These are phyloP conservation scores for Phytophthora nicotianae DNA, from an alignment of 352 stramenopile species.

Conservation along the genomic window DNA sequence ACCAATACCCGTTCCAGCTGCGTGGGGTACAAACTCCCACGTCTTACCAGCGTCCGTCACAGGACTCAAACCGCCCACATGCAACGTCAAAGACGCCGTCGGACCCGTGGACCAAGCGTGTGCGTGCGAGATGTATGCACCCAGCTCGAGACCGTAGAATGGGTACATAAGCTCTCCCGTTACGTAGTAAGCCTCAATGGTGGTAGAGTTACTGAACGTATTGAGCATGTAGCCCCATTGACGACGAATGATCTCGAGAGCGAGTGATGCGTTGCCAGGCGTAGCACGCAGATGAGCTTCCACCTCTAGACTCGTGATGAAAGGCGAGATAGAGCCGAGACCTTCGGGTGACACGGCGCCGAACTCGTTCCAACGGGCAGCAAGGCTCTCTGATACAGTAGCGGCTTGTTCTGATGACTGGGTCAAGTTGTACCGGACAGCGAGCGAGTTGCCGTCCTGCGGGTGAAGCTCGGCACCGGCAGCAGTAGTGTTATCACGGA, in stretches of 20 bases:
- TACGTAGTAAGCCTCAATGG: constrained; percentile 45
- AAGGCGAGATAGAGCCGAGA: constrained; percentile 34
- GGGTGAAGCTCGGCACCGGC: constrained; percentile 24
- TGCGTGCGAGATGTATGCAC: constrained; percentile 30
- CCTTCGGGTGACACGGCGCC: constrained; percentile 39
- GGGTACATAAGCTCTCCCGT: constrained; percentile 40
- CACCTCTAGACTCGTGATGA: constrained; percentile 40
- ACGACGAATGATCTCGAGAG: constrained; percentile 37
- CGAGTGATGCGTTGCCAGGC: constrained; percentile 28
- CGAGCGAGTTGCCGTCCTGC: constrained; percentile 41
- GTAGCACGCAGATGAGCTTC: constrained; percentile 38
- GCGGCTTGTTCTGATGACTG: constrained; percentile 21
- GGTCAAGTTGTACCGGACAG: constrained; percentile 41
- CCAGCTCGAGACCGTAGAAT: constrained; percentile 38
- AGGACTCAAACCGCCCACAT: constrained; percentile 28
- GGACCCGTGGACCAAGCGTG: constrained; percentile 46
- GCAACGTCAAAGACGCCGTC: constrained; percentile 24
- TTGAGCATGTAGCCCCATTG: constrained; percentile 50
- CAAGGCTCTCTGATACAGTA: constrained; percentile 23
- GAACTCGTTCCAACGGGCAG: constrained; percentile 37
- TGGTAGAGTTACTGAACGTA: constrained; percentile 44
- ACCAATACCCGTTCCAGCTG: constrained; percentile 16
- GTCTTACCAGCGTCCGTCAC: constrained; percentile 31
- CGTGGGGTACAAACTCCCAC: constrained; percentile 38
- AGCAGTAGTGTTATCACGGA: constrained; percentile 41